Base-by-base conservation (phyloP, 164 flowering plant species). In the Aristolochia californica region DNA sequence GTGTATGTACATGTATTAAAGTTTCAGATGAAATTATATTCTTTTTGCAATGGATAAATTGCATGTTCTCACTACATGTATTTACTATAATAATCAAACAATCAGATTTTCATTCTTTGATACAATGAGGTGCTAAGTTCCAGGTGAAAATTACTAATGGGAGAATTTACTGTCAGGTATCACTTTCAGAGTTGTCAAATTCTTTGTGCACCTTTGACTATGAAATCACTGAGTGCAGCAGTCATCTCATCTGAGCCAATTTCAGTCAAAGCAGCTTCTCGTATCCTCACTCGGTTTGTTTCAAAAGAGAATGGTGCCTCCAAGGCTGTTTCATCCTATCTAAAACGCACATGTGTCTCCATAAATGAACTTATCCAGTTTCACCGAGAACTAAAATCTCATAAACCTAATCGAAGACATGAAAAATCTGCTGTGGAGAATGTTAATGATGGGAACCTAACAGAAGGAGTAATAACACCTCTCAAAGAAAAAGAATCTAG, bases 261-360 rank as follows among this genome's bases (percentile, higher is more conserved):
- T 3, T 56, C 58, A 2, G 25, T 56, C 14, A 34, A 34, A 24
- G 17, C 10, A 40, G 58, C 58, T 10, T 0, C 58, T 17, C 26
- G 45, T 15, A 40, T 30, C 21, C 24, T 56, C 45, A 16, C 58
- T 16, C 22, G 25, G 5, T 56, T 56, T 16, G 21, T 25, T 14
- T 38, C 58, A 0, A 56, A 22, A 22, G 58, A 56, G 13, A 56
- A 27, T 21, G 47, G 43, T 5, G 44, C 58, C 26, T 56, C 47
- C 45, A 21, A 56, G 26, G 58, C 58, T 23, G 58, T 56, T 2
- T 38, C 58, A 22, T 15, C 58, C 45, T 56, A 56, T 45, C 47
- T 56, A 13, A 56, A 40, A 21, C 58, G 58, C 45, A 45, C 58
- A 22, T 38, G 26, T 24, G 26, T 24, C 26, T 34, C 47, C 58